Evolutionary conservation across 495 filamentous ascomycete genomes (phyloP).

Genomic region (Bacidia gigantensis): DNA sequence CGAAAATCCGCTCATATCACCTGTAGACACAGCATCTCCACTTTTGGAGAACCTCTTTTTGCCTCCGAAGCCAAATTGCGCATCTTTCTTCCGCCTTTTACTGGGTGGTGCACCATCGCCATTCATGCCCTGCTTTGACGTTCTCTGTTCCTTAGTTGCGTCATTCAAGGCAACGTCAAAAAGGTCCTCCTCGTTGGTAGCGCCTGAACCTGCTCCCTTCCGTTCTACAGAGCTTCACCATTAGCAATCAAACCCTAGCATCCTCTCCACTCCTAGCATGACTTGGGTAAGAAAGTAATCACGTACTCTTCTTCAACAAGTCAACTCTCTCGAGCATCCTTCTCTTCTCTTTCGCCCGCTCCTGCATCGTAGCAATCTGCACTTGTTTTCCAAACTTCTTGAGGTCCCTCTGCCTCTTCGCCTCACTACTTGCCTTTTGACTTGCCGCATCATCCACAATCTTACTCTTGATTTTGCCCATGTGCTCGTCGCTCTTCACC

Average conservation of each 20-base stretch:
- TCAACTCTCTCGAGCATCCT: slow-evolving; percentile 90
- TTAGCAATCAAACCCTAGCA: slow-evolving; percentile 15
- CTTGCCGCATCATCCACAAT: slow-evolving; percentile 78
- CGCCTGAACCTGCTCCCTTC: slow-evolving; percentile 50
- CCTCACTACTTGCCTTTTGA: slow-evolving; percentile 87
- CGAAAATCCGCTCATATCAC: slow-evolving; percentile 66
- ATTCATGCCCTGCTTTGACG: slow-evolving; percentile 16
- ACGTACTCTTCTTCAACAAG: slow-evolving; percentile 79
- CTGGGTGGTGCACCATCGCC: slow-evolving; percentile 17
- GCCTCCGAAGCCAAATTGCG: slow-evolving; percentile 86
- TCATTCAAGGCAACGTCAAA: slow-evolving; percentile 92
- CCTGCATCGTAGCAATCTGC: slow-evolving; percentile 89
- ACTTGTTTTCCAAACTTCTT: slow-evolving; percentile 99
- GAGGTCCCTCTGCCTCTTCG: slow-evolving; percentile 78
- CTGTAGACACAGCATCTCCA: slow-evolving; percentile 64
- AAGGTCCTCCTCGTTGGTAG: slow-evolving; percentile 68
- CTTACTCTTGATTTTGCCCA: slow-evolving; percentile 90
- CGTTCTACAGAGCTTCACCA: slow-evolving; percentile 54
- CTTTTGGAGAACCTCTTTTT: slow-evolving; percentile 86
- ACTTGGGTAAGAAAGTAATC: background rate
- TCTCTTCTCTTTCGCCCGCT: slow-evolving; percentile 78
- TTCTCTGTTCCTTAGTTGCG: slow-evolving; percentile 39
- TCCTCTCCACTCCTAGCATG: background rate
- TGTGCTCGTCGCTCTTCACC: slow-evolving; percentile 96
- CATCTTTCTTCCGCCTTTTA: slow-evolving; percentile 86